Evolutionary conservation across 2,329 filamentous ascomycete species (phyloP), one percentile per base, ranked within the genome.

Genomic region (Penicillium sp.): DNA sequence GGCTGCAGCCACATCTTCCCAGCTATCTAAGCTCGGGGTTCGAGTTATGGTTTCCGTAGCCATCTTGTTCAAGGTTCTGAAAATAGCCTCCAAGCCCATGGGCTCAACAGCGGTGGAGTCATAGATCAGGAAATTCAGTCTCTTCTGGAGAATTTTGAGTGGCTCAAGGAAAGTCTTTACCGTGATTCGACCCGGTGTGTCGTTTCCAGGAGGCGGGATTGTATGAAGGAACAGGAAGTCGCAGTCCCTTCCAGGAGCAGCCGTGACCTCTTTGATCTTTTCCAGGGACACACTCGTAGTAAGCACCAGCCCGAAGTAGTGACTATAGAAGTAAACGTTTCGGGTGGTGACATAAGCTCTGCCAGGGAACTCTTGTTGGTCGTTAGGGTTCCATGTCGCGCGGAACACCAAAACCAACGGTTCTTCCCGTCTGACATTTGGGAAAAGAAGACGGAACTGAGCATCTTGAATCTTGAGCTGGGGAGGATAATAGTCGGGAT

Each of bases 81-180:
- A 85, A 6, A 92, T 84, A 21, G 89, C 87, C 62, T 92, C 85
- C 1, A 93, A 78, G 3, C 84, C 83, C 74, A 88, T 85, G 2
- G 89, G 87, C 69, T 91, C 86, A 48, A 91, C 88, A 0, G 90
- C 85, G 61, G 91, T 88, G 3, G 91, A 86, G 67, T 95, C 91
- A 70, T 91, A 90, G 3, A 98, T 88, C 30, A 99, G 80, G 64
- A 92, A 90, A 73, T 96, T 96, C 17, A 99, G 82, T 19, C 95
- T 88, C 51, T 89, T 86, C 71, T 97, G 91, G 5, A 99, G 84
- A 6, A 98, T 83, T 64, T 87, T 86, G 48, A 97, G 82, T 26
- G 95, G 91, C 69, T 98, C 94, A 26, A 99, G 82, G 81, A 97
- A 99, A 0, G 92, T 91, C 80, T 97, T 98, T 73, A 99, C 87